phyloP scores from a whole-genome alignment of 306 rosid genomes.

The Ceratonia siliqua region DNA sequence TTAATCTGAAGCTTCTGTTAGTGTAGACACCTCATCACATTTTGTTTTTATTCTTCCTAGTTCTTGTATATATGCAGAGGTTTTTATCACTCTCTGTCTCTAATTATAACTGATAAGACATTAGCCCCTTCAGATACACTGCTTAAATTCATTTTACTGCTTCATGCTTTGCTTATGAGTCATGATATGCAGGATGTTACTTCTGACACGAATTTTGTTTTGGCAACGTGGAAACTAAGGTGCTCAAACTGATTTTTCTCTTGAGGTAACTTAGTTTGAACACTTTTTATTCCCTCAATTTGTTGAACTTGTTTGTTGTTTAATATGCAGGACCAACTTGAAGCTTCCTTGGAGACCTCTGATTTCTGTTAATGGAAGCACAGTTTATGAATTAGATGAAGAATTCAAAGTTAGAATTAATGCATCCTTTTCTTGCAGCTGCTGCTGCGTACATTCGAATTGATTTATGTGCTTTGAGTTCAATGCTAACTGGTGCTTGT shows the following conservation, averaged over 20 bases:
- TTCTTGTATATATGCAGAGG: neutral
- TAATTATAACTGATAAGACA: slow-evolving; percentile 2
- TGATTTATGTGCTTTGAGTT: slow-evolving; percentile 13
- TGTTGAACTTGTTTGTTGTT: neutral
- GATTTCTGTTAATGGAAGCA: slow-evolving; percentile 72
- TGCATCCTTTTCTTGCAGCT: slow-evolving; percentile 9
- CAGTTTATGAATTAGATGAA: slow-evolving; percentile 64
- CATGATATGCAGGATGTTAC: slow-evolving; percentile 52
- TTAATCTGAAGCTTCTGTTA: neutral
- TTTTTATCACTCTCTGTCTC: slow-evolving; percentile 23
- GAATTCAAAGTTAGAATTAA: slow-evolving; percentile 52
- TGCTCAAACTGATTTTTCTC: slow-evolving; percentile 37
- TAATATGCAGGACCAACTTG: slow-evolving; percentile 71
- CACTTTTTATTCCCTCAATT: slow-evolving; percentile 8
- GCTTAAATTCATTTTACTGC: neutral
- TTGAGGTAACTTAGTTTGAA: neutral
- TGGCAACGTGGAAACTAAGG: slow-evolving; percentile 90
- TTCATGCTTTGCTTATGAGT: slow-evolving; percentile 25
- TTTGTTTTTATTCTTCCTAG: neutral
- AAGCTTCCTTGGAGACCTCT: slow-evolving; percentile 95
- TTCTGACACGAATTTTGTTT: slow-evolving; percentile 52
- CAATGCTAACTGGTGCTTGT: slow-evolving; percentile 20
- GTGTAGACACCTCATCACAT: slow-evolving; percentile 2
- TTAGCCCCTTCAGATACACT: slow-evolving; percentile 17
- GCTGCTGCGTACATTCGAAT: neutral